These are phyloP conservation scores for Gracilaria caudata DNA, from an alignment of 23 red algal genomes.

Conservation along the genomic window DNA sequence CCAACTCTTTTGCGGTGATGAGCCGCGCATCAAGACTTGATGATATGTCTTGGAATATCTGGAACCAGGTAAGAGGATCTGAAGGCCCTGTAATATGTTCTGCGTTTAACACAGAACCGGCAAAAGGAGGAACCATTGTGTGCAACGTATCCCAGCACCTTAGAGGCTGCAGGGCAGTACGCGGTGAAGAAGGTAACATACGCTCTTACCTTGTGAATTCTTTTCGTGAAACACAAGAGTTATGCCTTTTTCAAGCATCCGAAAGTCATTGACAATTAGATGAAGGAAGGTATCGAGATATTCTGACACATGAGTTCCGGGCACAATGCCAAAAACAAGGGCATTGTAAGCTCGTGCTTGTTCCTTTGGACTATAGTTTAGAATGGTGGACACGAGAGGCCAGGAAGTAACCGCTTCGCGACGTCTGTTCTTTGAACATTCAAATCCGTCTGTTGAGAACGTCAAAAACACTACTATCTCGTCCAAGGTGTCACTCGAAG, in stretches of 20 bases:
- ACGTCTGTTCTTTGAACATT: too few species aligned
- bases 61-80: not conserved
- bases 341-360: not conserved
- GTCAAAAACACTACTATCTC: too few species aligned
- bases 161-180: conserved; percentile 1
- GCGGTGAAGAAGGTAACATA: not conserved
- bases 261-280: not conserved
- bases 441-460: too few species aligned
- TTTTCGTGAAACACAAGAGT: not conserved
- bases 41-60: not conserved
- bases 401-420: too few species aligned
- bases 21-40: not conserved
- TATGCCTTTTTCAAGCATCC: conserved; percentile 8
- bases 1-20: not conserved
- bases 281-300: conserved; percentile 24
- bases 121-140: not conserved
- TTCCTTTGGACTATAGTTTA: too few species aligned
- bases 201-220: not conserved
- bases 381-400: too few species aligned
- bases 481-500: too few species aligned
- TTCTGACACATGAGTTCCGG: conserved; percentile 1
- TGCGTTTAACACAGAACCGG: not conserved
- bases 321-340: not conserved
- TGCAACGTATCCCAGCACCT: conserved; percentile 11
- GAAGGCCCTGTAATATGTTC: not conserved